Conservation (phyloP, 805 yeast genomes). For the Starmerella ratchasimensis region DNA sequence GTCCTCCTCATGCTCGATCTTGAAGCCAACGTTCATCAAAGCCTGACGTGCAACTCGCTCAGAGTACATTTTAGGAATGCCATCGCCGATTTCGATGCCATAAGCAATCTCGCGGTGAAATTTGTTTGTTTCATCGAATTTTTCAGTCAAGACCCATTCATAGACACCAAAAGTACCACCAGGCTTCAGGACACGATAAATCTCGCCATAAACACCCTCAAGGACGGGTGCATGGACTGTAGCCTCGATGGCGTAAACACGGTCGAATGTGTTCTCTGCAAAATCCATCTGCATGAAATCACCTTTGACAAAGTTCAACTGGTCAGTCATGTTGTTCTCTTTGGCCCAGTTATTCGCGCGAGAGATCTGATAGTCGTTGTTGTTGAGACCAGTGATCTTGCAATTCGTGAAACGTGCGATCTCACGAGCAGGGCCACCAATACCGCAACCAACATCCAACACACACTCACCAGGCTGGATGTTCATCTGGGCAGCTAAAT, state of each 20-base stretch:
- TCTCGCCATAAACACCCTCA: conserved; percentile 91
- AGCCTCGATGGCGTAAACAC: conserved; percentile 96
- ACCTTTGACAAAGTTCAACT: conserved; percentile 82
- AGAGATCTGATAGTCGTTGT: conserved; percentile 89
- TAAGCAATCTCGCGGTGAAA: conserved; percentile 90
- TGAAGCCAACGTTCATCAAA: conserved; percentile 73
- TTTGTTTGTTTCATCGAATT: conserved; percentile 70
- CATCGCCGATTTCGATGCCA: conserved; percentile 97
- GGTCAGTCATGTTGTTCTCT: conserved; percentile 48
- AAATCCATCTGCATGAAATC: conserved; percentile 99
- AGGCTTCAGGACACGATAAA: conserved; percentile 89
- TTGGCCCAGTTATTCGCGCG: conserved; percentile 76
- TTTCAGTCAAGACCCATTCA: conserved; percentile 98
- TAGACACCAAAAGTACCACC: conserved; percentile 97
- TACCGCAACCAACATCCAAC: conserved; percentile 97
- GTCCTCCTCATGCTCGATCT: conserved; percentile 60
- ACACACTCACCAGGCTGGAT: conserved; percentile 70
- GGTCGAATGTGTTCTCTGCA: conserved; percentile 78
- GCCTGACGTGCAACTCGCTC: conserved; percentile 80
- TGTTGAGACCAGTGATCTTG: conserved; percentile 78
- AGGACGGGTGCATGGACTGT: conserved; percentile 95
- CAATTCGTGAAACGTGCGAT: conserved; percentile 83
- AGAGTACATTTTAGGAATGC: conserved; percentile 93
- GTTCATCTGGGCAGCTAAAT: conserved; percentile 74
- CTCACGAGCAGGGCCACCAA: conserved; percentile 98